Evolutionary conservation across 257 asterid genomes (phyloP).

Genomic region (Solanum gandarillasii): DNA sequence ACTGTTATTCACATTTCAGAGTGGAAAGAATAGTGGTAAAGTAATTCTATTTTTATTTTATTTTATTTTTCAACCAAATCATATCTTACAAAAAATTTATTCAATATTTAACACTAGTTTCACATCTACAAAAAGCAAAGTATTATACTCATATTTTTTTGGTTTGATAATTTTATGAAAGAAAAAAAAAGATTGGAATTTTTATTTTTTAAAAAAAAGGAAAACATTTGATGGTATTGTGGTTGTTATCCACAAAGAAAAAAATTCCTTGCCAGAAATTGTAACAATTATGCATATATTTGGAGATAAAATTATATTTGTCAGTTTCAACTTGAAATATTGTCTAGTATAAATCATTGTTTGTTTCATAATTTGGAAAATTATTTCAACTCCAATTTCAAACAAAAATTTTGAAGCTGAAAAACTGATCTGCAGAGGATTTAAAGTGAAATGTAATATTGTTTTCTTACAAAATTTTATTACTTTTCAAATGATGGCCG

Average conservation of each 20-base stretch:
- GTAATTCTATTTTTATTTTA: background rate
- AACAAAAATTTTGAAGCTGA: background rate
- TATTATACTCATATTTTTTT: background rate
- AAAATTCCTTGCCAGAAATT: too few species aligned
- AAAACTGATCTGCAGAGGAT: too few species aligned
- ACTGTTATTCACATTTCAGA: background rate
- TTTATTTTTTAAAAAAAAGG: background rate
- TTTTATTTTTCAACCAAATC: background rate
- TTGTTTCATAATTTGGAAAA: background rate
- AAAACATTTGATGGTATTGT: too few species aligned
- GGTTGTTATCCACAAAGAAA: too few species aligned
- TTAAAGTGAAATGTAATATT: too few species aligned
- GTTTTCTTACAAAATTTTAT: background rate
- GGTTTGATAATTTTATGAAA: background rate
- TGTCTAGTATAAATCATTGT: too few species aligned
- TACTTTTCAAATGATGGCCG: background rate
- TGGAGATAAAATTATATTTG: background rate
- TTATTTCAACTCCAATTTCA: background rate
- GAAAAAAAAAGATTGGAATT: too few species aligned
- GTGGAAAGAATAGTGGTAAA: background rate
- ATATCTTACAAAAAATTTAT: too few species aligned
- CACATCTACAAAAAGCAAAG: background rate
- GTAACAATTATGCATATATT: background rate
- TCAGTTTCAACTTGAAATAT: background rate
- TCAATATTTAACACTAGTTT: background rate